These are phyloP conservation scores for Acanthamoeba lenticulata DNA, from an alignment of 208 protist species.

Conservation along the genomic window DNA sequence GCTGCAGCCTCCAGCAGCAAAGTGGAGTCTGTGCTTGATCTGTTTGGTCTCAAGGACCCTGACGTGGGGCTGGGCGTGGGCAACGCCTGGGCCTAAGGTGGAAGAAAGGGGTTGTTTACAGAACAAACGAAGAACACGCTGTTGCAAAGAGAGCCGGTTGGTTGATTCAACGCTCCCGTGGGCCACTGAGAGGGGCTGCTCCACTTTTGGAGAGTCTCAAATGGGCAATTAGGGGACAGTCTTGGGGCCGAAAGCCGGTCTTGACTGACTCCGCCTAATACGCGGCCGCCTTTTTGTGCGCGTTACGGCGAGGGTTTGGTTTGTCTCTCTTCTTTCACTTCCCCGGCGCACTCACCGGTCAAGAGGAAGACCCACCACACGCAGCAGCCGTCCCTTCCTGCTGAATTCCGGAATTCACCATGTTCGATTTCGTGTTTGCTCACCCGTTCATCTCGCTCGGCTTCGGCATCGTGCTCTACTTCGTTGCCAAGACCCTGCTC, in stretches of 20 bases:
- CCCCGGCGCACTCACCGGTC: not conserved
- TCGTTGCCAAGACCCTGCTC: not conserved
- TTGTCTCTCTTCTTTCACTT: not conserved
- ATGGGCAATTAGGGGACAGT: no score
- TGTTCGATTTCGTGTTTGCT: conserved; percentile 34
- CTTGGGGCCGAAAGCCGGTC: not conserved
- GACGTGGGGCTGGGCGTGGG: conserved; percentile 1
- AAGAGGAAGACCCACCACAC: conserved; percentile 1
- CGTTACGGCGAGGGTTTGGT: not conserved
- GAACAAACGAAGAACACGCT: no score
- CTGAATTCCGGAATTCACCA: not conserved
- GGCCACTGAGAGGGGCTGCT: not conserved
- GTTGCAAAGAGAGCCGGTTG: no score
- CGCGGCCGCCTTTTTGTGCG: no score
- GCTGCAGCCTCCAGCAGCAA: not conserved
- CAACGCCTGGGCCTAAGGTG: not conserved
- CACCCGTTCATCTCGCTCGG: conserved; percentile 7
- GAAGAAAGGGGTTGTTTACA: no score
- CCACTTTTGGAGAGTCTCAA: not conserved
- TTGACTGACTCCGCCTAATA: not conserved
- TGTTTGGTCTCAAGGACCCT: not conserved
- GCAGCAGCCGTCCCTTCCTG: not conserved
- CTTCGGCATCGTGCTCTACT: not conserved
- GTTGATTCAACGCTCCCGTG: not conserved
- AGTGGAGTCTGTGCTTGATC: not conserved